phyloP scores from a whole-genome alignment of 2,329 filamentous ascomycete genomes.

The Sporothrix luriei region DNA sequence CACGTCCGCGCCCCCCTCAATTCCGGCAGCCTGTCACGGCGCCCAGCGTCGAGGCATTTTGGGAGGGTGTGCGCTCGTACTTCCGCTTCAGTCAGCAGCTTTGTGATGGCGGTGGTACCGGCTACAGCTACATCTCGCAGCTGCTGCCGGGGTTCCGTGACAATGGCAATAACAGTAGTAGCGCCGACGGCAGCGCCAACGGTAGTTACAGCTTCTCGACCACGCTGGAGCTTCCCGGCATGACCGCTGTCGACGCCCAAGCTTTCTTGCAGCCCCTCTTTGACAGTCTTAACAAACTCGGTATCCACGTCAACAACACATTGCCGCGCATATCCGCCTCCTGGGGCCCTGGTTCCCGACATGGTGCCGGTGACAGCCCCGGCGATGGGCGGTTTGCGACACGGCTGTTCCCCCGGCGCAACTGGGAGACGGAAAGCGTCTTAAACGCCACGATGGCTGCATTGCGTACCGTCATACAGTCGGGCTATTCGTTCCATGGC shows the following conservation, averaged over 20 bases:
- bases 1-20: not conserved
- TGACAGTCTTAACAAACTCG: constrained; percentile 41
- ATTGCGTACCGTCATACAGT: constrained; percentile 37
- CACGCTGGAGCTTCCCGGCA: constrained; percentile 43
- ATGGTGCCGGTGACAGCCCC: constrained; percentile 37
- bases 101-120: constrained; percentile 44
- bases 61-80: constrained; percentile 43
- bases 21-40: constrained; percentile 19
- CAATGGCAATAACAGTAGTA: not conserved
- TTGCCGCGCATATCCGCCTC: constrained; percentile 31
- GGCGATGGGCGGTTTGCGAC: constrained; percentile 38
- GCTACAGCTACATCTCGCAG: constrained; percentile 44
- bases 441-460: constrained; percentile 37
- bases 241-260: constrained; percentile 37
- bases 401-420: constrained; percentile 38
- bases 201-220: constrained; percentile 42
- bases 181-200: constrained; percentile 24
- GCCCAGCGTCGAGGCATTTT: constrained; percentile 35
- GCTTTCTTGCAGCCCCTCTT: constrained; percentile 44
- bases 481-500: constrained; percentile 40
- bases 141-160: constrained; percentile 21
- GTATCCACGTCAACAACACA: constrained; percentile 39
- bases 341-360: constrained; percentile 29
- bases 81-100: constrained; percentile 43
- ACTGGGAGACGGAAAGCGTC: constrained; percentile 35